Evolutionary conservation across 1,284 basidiomycete species (phyloP), one percentile per base, ranked within the genome.

Genomic region (Hemileia vastatrix): DNA sequence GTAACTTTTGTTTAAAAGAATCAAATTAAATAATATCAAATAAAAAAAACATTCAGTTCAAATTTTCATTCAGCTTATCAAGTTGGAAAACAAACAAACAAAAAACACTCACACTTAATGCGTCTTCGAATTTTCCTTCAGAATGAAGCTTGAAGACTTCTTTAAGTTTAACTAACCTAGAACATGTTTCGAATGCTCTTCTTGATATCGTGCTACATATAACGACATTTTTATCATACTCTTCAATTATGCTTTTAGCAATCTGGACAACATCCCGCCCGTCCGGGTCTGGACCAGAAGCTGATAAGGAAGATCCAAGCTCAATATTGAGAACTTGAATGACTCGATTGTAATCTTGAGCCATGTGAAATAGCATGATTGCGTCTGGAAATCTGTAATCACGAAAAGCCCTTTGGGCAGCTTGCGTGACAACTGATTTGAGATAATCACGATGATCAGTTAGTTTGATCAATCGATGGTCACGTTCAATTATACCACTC

Each of bases 321-420:
- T 91, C 88, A 62, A 86, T 84, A 47, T 90, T 91, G 48, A 98
- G 85, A 64, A 90, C 90, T 6, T 84, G 81, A 44, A 97, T 83
- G 52, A 98, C 94, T 31, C 87, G 89, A 54, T 84, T 80, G 75
- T 93, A 92, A 67, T 95, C 89, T 43, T 90, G 88, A 0, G 93
- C 91, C 40, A 97, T 84, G 77, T 97, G 94, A 79, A 91, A 97
- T 51, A 99, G 79, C 76, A 94, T 87, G 77, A 98, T 92, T 1
- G 92, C 91, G 75, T 97, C 91, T 4, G 86, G 82, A 48, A 88
- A 85, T 31, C 88, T 86, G 54, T 79, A 77, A 66, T 82, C 81
- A 52, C 84, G 76, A 82, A 86, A 63, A 80, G 81, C 86, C 70
- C 88, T 81, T 56, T 82, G 81, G 1, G 92, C 89, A 0, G 91